These are phyloP conservation scores for Globisporangium abappressorium DNA, from an alignment of 352 stramenopile genomes.

Conservation along the genomic window DNA sequence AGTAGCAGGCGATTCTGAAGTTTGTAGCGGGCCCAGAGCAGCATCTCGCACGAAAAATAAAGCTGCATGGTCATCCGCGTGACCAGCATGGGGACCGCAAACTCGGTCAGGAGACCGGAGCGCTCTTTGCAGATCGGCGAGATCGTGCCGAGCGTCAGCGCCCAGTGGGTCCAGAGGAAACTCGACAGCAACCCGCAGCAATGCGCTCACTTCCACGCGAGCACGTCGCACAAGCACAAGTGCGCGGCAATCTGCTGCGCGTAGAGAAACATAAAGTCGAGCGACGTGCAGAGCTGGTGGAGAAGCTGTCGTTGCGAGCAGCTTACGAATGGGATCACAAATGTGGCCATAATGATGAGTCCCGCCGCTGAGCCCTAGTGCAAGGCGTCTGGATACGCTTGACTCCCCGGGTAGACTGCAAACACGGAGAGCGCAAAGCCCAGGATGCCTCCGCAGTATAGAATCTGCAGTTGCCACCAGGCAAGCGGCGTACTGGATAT, in stretches of 20 bases:
- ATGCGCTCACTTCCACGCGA: constrained; percentile 16
- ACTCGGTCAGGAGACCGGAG: constrained; percentile 4
- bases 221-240: constrained; percentile 13
- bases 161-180: constrained; percentile 22
- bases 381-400: neutral
- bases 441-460: constrained; percentile 2
- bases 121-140: constrained; percentile 13
- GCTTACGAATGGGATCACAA: neutral
- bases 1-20: constrained; percentile 19
- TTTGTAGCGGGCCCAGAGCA: constrained; percentile 15
- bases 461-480: neutral
- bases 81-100: constrained; percentile 6
- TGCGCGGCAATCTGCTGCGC: constrained; percentile 16
- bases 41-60: constrained; percentile 9
- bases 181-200: neutral
- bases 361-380: neutral
- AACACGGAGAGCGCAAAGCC: constrained; percentile 10
- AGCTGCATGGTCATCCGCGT: constrained; percentile 17
- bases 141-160: constrained; percentile 23
- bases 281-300: constrained; percentile 14
- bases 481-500: neutral
- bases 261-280: constrained; percentile 21
- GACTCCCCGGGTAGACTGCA: constrained; percentile 2
- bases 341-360: neutral
- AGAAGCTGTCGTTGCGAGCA: constrained; percentile 20